Evolutionary conservation across 2,329 filamentous ascomycete species (phyloP), one percentile per base, ranked within the genome.

Genomic region (Didymella segeticola): DNA sequence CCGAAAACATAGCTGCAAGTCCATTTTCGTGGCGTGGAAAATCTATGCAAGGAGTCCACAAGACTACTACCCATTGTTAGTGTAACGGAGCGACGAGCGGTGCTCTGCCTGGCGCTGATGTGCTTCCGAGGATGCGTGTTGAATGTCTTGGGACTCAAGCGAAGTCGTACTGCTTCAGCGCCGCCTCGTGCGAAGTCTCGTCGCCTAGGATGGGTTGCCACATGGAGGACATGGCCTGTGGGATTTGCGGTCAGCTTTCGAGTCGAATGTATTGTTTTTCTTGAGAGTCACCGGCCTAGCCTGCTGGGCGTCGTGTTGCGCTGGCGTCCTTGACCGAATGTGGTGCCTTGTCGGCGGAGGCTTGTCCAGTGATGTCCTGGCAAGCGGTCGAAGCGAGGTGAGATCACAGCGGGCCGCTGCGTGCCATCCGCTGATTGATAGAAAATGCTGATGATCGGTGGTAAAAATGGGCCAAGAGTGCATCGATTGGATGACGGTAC

Each of bases 321-420:
- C 30, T 36, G 37, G 10, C 23, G 42, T 34, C 22, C 36, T 33
- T 26, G 29, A 29, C 27, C n/a, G 29, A 23, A 14, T 46, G 36
- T 14, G 29, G 11, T 46, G 49, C 27, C 30, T 43, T 47, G 30
- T 43, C 26, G 43, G 27, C 17, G 33, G 22, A 41, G 22, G 17
- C 34, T 41, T 54, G 45, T 23, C 34, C 22, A 38, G 26, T 43
- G 17, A 36, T 36, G 33, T 17, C 51, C 22, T 47, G n/a, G 45
- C 27, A 39, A 23, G 31, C 33, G 22, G 22, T 47, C 43, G 26
- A 48, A 47, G 43, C 31, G 51, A 48, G 26, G 38, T 48, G 20
- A 37, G 39, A 46, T 49, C 29, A 49, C 29, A 25, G 45, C 51
- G 41, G 51, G 39, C 50, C 51, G 51, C 33, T 48, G 51, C 43